These are phyloP conservation scores for Boletus rubroflammeus DNA, from an alignment of 768 basidiomycete species.

Conservation along the genomic window DNA sequence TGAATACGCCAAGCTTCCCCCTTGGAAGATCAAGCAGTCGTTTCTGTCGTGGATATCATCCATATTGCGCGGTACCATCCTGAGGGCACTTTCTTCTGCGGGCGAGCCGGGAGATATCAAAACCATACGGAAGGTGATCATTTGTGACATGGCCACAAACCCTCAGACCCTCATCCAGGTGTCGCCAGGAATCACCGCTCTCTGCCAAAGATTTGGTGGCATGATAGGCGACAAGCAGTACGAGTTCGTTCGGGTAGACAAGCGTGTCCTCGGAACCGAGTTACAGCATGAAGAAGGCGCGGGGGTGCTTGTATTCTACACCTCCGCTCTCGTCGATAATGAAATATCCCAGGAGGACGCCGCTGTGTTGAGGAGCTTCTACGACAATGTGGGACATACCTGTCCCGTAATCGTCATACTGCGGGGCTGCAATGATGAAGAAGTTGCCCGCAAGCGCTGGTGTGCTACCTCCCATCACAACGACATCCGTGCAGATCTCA, in stretches of 20 bases:
- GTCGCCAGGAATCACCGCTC: neutral
- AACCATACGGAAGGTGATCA: neutral
- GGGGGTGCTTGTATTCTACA: neutral
- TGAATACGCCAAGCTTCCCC: neutral
- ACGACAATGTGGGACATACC: neutral
- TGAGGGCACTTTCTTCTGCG: too few relatives aligned
- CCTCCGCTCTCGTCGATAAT: neutral
- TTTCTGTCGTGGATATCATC: neutral
- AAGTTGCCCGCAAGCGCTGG: neutral
- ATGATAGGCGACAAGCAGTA: neutral
- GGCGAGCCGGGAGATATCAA: neutral
- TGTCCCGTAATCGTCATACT: neutral
- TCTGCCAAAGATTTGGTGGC: neutral
- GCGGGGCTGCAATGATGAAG: neutral
- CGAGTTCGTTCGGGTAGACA: neutral
- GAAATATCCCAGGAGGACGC: too few relatives aligned
- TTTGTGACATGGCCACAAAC: neutral
- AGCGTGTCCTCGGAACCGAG: too few relatives aligned
- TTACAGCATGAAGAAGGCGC: neutral
- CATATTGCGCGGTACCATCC: neutral
- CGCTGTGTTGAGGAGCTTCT: neutral
- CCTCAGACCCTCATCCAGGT: neutral
- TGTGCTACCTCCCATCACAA: neutral
- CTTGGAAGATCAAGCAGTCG: constrained; percentile 1
- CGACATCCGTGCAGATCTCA: neutral